Conservation (phyloP, 495 filamentous ascomycete species). For the Trichoderma erinaceum region DNA sequence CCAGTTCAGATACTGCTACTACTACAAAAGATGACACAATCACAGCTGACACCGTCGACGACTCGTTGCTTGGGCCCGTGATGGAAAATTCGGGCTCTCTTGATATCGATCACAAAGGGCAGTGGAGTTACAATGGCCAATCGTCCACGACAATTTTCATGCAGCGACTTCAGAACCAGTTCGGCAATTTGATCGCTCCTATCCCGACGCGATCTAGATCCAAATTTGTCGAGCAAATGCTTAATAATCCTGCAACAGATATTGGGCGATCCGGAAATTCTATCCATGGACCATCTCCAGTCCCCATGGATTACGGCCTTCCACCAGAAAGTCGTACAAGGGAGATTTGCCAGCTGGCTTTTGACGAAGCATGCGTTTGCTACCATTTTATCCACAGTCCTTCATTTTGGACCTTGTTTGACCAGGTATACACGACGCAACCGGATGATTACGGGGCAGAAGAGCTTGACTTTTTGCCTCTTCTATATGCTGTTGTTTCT, state of each 20-base stretch:
- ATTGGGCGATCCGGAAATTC: too few relatives aligned
- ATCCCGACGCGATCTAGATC: slow-evolving; percentile 42
- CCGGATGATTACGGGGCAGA: slow-evolving; percentile 62
- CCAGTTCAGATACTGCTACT: too few relatives aligned
- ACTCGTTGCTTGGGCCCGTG: slow-evolving; percentile 24
- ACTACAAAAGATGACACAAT: too few relatives aligned
- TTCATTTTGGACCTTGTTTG: slow-evolving; percentile 68
- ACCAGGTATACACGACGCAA: slow-evolving; percentile 73
- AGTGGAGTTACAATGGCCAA: slow-evolving; percentile 92
- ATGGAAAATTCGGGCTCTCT: slow-evolving; percentile 81
- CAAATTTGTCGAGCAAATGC: slow-evolving; percentile 26
- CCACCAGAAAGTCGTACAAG: too few relatives aligned
- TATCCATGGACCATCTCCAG: too few relatives aligned
- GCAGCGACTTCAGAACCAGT: slow-evolving; percentile 73
- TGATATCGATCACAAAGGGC: slow-evolving; percentile 84
- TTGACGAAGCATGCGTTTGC: slow-evolving; percentile 76
- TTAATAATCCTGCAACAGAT: slow-evolving; percentile 48
- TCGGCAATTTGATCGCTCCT: slow-evolving; percentile 54
- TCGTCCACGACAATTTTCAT: slow-evolving; percentile 88
- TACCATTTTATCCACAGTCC: slow-evolving; percentile 85
- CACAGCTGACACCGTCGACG: too few relatives aligned
- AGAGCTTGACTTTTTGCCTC: slow-evolving; percentile 74
- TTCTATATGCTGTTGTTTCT: slow-evolving; percentile 76
- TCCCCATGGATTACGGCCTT: too few relatives aligned
- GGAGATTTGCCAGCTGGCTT: slow-evolving; percentile 63